A percentile compares a stretch with the other conserved stretches of the same genome.
Conservation (phyloP, 1,284 basidiomycete genomes). For the Cutaneotrichosporon cavernicola region DNA sequence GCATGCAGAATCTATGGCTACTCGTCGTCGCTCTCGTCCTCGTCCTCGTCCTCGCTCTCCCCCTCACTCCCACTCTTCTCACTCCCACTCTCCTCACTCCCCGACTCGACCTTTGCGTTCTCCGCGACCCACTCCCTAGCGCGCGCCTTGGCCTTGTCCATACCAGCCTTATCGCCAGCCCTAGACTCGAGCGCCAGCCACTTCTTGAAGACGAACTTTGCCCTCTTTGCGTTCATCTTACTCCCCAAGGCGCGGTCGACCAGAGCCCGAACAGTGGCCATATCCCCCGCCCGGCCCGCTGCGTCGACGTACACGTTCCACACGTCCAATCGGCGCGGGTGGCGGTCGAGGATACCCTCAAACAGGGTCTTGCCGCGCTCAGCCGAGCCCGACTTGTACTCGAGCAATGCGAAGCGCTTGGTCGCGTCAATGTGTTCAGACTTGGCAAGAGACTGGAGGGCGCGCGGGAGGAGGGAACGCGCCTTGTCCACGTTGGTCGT, state of each 20-base stretch:
- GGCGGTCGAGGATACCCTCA: conserved; percentile 91
- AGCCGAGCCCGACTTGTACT: conserved; percentile 90
- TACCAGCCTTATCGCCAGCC: conserved; percentile 82
- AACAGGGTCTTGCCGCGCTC: conserved; percentile 95
- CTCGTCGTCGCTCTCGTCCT: conserved; percentile 6
- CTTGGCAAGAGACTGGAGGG: conserved; percentile 89
- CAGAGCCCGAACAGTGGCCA: conserved; percentile 72
- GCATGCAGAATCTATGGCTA: conserved; percentile 8
- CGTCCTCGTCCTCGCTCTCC: conserved; percentile 24
- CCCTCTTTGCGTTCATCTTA: conserved; percentile 92
- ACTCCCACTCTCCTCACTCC: conserved; percentile 17
- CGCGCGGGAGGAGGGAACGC: conserved; percentile 80
- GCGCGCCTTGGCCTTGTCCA: conserved; percentile 75
- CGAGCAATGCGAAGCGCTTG: conserved; percentile 87
- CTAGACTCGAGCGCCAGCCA: conserved; percentile 87
- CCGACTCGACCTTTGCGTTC: conserved; percentile 31
- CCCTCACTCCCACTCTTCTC: conserved; percentile 26
- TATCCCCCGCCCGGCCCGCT: conserved; percentile 74
- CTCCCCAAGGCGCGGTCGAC: conserved; percentile 77
- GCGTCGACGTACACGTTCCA: conserved; percentile 98
- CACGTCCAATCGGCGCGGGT: conserved; percentile 90
- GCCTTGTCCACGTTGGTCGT: conserved; percentile 74
- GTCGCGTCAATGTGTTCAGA: conserved; percentile 94
- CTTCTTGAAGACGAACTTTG: conserved; percentile 95
- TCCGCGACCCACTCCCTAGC: conserved; percentile 73